Conservation (phyloP, 768 basidiomycete genomes). For the Termitomyces sp. region DNA sequence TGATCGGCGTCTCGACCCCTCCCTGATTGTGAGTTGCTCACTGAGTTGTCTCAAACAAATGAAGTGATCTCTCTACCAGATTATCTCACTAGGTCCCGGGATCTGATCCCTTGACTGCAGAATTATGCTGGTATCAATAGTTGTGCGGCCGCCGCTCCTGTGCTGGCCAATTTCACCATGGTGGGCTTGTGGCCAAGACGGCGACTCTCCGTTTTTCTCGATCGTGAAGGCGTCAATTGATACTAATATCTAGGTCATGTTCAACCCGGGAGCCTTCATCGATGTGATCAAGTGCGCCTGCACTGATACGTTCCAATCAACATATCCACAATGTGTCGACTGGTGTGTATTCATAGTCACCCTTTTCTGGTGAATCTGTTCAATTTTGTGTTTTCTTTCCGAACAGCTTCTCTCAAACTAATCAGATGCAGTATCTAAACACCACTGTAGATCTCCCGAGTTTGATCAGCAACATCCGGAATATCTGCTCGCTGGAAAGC, state of each 20-base stretch:
- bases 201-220: neutral
- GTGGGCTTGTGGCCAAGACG: slow-evolving; percentile 27
- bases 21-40: neutral
- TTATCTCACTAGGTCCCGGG: neutral
- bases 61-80: neutral
- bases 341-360: slow-evolving; percentile 40
- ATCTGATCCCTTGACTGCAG: slow-evolving; percentile 22
- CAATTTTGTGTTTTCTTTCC: neutral
- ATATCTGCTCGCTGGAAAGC: slow-evolving; percentile 51
- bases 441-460: slow-evolving; percentile 41
- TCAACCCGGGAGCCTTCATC: slow-evolving; percentile 63
- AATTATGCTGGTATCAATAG: slow-evolving; percentile 52
- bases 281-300: slow-evolving; percentile 66
- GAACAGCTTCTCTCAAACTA: slow-evolving; percentile 53
- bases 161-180: slow-evolving; percentile 54
- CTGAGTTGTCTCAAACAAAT: neutral
- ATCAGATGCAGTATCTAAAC: slow-evolving; percentile 49
- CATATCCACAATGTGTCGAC: slow-evolving; percentile 65
- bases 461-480: slow-evolving; percentile 48
- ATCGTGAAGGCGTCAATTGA: neutral
- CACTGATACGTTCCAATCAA: slow-evolving; percentile 42
- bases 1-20: neutral
- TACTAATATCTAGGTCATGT: slow-evolving; percentile 46
- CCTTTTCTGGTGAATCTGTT: slow-evolving; percentile 1
- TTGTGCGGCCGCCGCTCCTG: slow-evolving; percentile 57